phyloP scores from a whole-genome alignment of 2,329 filamentous ascomycete species.

The Nectriaceae sp. region DNA sequence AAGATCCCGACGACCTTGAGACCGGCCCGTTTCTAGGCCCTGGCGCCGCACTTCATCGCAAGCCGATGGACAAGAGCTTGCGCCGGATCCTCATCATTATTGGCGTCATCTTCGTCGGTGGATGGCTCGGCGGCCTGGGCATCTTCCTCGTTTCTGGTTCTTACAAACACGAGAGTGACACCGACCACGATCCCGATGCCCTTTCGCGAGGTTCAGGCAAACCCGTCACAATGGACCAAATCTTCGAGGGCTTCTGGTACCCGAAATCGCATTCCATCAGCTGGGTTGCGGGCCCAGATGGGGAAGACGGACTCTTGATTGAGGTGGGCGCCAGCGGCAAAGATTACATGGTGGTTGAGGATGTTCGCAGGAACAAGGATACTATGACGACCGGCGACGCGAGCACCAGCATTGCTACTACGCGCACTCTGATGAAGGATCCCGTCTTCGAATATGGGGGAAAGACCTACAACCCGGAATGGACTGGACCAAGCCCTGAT shows the following conservation, averaged over 20 bases:
- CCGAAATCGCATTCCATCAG: conserved; percentile 66
- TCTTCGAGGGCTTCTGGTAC: conserved; percentile 66
- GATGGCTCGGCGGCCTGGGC: conserved; percentile 69
- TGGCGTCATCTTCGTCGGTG: conserved; percentile 60
- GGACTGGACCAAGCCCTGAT: conserved; percentile 77
- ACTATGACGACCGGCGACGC: conserved; percentile 36
- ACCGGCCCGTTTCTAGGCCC: conserved; percentile 54
- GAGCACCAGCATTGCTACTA: conserved; percentile 41
- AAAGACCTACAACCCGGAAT: conserved; percentile 55
- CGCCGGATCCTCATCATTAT: conserved; percentile 64
- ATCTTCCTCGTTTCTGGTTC: conserved; percentile 66
- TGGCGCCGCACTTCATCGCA: conserved; percentile 39
- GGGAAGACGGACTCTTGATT: conserved; percentile 82
- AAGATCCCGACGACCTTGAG: conserved; percentile 45
- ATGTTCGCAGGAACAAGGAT: conserved; percentile 61
- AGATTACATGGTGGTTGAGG: conserved; percentile 82
- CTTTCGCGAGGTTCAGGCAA: conserved; percentile 67
- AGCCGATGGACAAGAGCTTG: conserved; percentile 66
- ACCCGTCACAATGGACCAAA: conserved; percentile 71
- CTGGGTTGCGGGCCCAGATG: conserved; percentile 75
- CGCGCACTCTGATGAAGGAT: conserved; percentile 75
- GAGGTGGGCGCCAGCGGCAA: conserved; percentile 66
- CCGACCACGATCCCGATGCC: conserved; percentile 67
- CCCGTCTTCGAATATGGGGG: conserved; percentile 61
- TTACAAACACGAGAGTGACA: conserved; percentile 64